Conservation (phyloP, 371 early-diverging fungal genomes). For the Apophysomyces elegans region DNA sequence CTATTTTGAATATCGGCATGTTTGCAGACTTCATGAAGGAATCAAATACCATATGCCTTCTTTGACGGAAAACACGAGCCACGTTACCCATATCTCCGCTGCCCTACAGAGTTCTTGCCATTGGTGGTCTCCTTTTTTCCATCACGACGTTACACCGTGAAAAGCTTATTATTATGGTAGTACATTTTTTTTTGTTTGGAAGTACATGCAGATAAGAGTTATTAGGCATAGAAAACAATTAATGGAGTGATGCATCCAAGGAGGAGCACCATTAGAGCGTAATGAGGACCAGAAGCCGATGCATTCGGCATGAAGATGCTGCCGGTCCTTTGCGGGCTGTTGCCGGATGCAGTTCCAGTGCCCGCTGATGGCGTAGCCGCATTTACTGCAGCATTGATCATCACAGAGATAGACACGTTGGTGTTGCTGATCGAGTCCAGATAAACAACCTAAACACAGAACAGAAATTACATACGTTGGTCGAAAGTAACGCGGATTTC, state of each 20-base stretch:
- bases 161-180: slow-evolving; percentile 9
- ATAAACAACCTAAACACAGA: slow-evolving; percentile 26
- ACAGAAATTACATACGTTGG: no score
- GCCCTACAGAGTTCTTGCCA: neutral
- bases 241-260: slow-evolving; percentile 1
- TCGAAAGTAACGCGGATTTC: no score
- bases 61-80: neutral
- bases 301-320: slow-evolving; percentile 4
- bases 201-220: slow-evolving; percentile 8
- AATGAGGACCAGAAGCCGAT: neutral
- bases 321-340: neutral
- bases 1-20: neutral
- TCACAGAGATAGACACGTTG: slow-evolving; percentile 34
- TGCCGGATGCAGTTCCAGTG: slow-evolving; percentile 11
- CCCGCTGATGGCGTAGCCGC: slow-evolving; percentile 2
- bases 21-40: neutral
- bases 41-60: neutral
- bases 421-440: slow-evolving; percentile 27
- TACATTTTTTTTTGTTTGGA: slow-evolving; percentile 4
- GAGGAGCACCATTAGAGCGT: neutral
- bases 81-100: slow-evolving; percentile 3
- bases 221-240: slow-evolving; percentile 1
- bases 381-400: slow-evolving; percentile 30
- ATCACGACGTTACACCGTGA: slow-evolving; percentile 5
- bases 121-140: neutral